Percentiles rank a stretch among this genome's conserved stretches.
Evolutionary conservation across 257 asterid species (phyloP).

Genomic region (Ilex asprella): DNA sequence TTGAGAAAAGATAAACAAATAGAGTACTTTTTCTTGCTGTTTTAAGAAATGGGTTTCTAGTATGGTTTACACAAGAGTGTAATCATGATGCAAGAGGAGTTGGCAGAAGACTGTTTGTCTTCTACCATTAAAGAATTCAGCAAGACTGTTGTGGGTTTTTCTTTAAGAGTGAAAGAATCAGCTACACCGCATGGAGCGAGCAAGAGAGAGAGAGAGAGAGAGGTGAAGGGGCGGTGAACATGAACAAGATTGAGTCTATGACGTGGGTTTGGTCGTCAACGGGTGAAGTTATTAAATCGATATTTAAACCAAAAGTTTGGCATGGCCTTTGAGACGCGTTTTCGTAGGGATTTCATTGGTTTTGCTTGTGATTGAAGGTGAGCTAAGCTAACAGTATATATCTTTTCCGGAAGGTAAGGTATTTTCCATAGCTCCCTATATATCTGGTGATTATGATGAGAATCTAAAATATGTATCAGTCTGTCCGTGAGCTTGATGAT

Average conservation of each 20-base stretch:
- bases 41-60: not conserved
- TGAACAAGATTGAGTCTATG: not conserved
- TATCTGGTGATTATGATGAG: too few relatives aligned
- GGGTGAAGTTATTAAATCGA: too few relatives aligned
- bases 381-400: too few relatives aligned
- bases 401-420: too few relatives aligned
- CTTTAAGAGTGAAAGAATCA: not conserved
- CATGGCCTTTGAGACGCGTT: too few relatives aligned
- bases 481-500: too few relatives aligned
- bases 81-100: too few relatives aligned
- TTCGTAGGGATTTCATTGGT: too few relatives aligned
- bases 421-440: too few relatives aligned
- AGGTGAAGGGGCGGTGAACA: not conserved
- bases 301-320: too few relatives aligned
- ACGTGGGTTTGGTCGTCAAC: not conserved
- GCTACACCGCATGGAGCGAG: not conserved
- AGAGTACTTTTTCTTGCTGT: not conserved
- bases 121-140: conserved; percentile 14
- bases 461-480: too few relatives aligned
- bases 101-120: not conserved
- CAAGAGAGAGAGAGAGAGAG: conserved; percentile 8
- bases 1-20: not conserved
- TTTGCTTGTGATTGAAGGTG: too few relatives aligned
- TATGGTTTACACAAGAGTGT: not conserved
- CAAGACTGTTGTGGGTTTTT: conserved; percentile 18